Percentiles rank a stretch among this genome's conserved stretches.
phyloP scores from a whole-genome alignment of 768 basidiomycete species.

The Gyrodon lividus region DNA sequence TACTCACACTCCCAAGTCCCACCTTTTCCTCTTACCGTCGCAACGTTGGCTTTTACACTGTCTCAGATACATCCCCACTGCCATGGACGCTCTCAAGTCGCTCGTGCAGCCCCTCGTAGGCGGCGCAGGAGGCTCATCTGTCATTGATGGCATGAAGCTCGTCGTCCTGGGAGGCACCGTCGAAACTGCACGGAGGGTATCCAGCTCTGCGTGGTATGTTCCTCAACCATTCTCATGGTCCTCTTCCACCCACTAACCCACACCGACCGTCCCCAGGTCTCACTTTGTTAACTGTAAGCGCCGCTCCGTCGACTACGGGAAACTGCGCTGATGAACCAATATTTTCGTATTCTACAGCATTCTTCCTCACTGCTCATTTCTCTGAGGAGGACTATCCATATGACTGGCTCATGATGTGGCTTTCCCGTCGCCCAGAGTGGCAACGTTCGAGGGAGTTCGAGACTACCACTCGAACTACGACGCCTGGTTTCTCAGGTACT shows the following conservation, averaged over 20 bases:
- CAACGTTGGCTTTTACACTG: conserved; percentile 41
- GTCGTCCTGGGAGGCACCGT: conserved; percentile 87
- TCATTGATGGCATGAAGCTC: conserved; percentile 88
- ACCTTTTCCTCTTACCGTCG: conserved; percentile 19
- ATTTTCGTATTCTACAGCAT: conserved; percentile 42
- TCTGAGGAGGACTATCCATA: conserved; percentile 89
- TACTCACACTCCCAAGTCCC: conserved; percentile 21
- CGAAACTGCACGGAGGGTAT: conserved; percentile 79
- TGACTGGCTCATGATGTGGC: conserved; percentile 91
- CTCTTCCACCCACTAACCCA: conserved; percentile 10
- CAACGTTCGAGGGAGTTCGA: conserved; percentile 88
- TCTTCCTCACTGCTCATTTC: conserved; percentile 90
- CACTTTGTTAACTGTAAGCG: conserved; percentile 85
- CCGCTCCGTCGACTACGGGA: conserved; percentile 1
- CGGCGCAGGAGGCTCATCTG: conserved; percentile 69
- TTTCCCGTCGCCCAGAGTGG: conserved; percentile 84
- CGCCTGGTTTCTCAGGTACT: conserved; percentile 51
- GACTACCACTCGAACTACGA: conserved; percentile 75
- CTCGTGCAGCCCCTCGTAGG: conserved; percentile 79
- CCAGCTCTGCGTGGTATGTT: conserved; percentile 76
- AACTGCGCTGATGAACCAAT: conserved; percentile 6
- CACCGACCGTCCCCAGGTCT: conserved; percentile 45
- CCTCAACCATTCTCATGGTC: conserved; percentile 1
- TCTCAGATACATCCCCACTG: conserved; percentile 18
- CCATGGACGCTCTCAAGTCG: conserved; percentile 80